Base-by-base conservation (phyloP, 306 rosid genomes). In the Glycyrrhiza uralensis region DNA sequence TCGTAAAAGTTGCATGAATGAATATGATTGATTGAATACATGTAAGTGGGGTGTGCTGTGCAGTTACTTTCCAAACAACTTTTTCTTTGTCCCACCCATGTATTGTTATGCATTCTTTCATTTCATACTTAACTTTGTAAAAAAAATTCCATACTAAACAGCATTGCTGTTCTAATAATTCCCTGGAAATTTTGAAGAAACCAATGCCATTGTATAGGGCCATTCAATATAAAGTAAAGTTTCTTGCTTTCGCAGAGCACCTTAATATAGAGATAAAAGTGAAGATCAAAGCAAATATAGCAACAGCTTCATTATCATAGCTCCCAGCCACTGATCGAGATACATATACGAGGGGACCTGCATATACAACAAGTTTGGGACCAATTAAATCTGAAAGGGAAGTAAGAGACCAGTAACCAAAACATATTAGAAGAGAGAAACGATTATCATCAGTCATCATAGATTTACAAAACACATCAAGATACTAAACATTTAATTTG, bases 271-370 rank as follows among this genome's bases (percentile, higher is more conserved):
- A 95, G 99, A 83, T 85, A 95, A 95, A 95, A 28, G 99, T 95
- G 87, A 91, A 80, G 76, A 95, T 88, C 87, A 95, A 82, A 76
- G 99, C 97, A 87, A 95, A 95, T 81, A 95, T 95, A 64, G 99
- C 99, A 65, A 95, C 99, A 44, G 99, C 99, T 87, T 95, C 99
- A 85, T 95, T 95, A 81, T 95, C 99, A 74, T 91, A 95, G 89
- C 99, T 95, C 57, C 99, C 99, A 79, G 99, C 99, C 42, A 95
- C 99, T 47, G 99, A 95, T 57, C 99, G 96, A 52, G 99, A 95
- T 67, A 95, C n/a, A n/a, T 95, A 77, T 95, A 95, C 18, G 99
- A 95, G 1, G 99, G 99, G 62, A 95, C 99, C 99, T 95, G 83
- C 65, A 83, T 22, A 73, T n/a, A n/a, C n/a, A n/a, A n/a, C n/a